Base-by-base conservation (phyloP, 1,284 basidiomycete genomes). In the Afroboletus lepidellus region DNA sequence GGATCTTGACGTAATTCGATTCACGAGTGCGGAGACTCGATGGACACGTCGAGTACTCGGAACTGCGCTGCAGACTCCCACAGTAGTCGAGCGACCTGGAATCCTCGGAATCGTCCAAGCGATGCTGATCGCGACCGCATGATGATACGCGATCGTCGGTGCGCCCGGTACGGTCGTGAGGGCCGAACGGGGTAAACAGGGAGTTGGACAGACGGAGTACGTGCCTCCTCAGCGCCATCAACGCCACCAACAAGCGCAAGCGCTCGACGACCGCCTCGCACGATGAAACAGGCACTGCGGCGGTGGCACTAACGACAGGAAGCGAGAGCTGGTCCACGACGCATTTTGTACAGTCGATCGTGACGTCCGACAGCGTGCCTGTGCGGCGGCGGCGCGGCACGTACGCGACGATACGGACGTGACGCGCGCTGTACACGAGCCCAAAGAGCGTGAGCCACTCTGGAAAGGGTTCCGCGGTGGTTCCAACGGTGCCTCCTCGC, bases 391-490 rank as follows among this genome's bases (percentile, higher is more conserved):
- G 51, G 44, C 16, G 42, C 16, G 63, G 66, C 34, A 65, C 27
- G 29, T 52, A 62, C 3, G 61, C 66, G 36, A 66, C 13, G 38
- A 69, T 51, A 18, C 51, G 55, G 20, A 64, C 25, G 23, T 34
- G 55, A 47, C 48, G 53, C 0, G 34, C n/a, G 25, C 62, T 61
- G 16, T 56, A 67, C 20, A 54, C 5, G 42, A 67, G 58, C 18
- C 63, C 61, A 33, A 67, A 66, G 8, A 66, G 41, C 1, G 68
- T 44, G 25, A 65, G 33, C 66, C 63, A 66, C 38, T 69, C 65
- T n/a, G 63, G 63, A 47, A 65, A 56, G 33, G 46, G 16, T 44
- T 30, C 20, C 2, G 42, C 15, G 37, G 32, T 34, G 13, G 37
- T 5, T 21, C n/a, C 37, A 20, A 25, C n/a, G 7, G 23, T 13